Base-by-base conservation (phyloP, 306 rosid genomes). In the Castanea sativa region DNA sequence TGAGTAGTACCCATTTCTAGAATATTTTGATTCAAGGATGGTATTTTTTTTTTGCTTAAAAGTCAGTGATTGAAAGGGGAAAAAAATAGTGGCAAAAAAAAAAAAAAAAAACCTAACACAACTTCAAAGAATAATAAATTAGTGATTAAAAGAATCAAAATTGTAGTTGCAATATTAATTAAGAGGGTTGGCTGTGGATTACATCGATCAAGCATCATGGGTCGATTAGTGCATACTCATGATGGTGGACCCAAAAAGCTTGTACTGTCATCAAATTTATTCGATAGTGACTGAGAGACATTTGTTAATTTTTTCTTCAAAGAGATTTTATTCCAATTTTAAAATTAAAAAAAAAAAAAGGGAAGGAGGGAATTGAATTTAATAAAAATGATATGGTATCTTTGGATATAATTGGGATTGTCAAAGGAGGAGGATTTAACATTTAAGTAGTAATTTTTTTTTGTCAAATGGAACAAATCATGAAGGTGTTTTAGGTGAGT, bases 341-440 rank as follows among this genome's bases (percentile, higher is more conserved):
- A 25, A 38, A 38, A n/a, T n/a, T n/a, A n/a, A 0, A 21, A 71
- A 52, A 74, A 12, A 56, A 74, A 30, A 21, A 59, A 75, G 16
- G 1, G 2, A 38, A 2, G 45, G 45, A 8, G 11, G 45, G 45
- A 38, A 38, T 38, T 38, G 11, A 76, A 35, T 57, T 60, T 49
- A 49, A 49, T 49, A 12, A 49, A 49, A 49, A 10, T 49, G 53
- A 13, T 13, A 69, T 35, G 61, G 61, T 75, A 63, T 79, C 16
- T 74, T 80, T 73, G 65, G 70, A 81, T 84, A 86, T 86, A 83
- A 75, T 84, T 75, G 80, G 80, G 87, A 83, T 84, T 84, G 88
- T 82, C 86, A 85, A 86, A 80, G 10, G 57, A 76, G 63, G 8
- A 14, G 6, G 69, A 61, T 61, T 61, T 12, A 21, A 61, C 32